phyloP scores from a whole-genome alignment of 2,329 filamentous ascomycete genomes.

The Cercospora brassicicola region DNA sequence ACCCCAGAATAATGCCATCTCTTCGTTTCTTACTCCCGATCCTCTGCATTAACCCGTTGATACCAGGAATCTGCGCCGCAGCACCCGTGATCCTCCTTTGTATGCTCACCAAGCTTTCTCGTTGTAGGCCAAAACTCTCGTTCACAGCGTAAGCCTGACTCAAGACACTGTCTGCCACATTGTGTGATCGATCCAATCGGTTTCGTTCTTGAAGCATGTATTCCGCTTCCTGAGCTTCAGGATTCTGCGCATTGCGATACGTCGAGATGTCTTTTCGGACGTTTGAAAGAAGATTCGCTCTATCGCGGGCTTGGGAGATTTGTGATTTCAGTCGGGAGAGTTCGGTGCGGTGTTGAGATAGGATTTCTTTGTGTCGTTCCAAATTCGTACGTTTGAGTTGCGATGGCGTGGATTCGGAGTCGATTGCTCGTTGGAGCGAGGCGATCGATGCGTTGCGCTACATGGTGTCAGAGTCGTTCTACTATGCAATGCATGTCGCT shows the following conservation, averaged over 20 bases:
- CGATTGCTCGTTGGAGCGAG: constrained; percentile 83
- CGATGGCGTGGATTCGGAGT: constrained; percentile 88
- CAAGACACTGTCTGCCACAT: constrained; percentile 83
- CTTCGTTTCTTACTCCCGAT: constrained; percentile 94
- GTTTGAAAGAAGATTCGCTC: constrained; percentile 84
- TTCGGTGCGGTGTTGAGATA: constrained; percentile 82
- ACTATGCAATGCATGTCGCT: not conserved
- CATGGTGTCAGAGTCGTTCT: constrained; percentile 1
- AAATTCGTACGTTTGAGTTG: constrained; percentile 98
- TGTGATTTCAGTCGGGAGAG: constrained; percentile 70
- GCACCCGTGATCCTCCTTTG: constrained; percentile 87
- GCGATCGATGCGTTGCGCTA: constrained; percentile 78
- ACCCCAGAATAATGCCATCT: constrained; percentile 89
- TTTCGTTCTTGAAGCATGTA: constrained; percentile 93
- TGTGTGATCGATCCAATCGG: constrained; percentile 84
- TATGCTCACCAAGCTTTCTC: constrained; percentile 83
- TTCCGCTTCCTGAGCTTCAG: constrained; percentile 81
- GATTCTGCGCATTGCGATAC: constrained; percentile 71
- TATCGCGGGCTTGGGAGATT: constrained; percentile 76
- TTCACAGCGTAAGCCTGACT: constrained; percentile 96
- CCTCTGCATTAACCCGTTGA: constrained; percentile 86
- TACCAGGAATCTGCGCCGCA: constrained; percentile 85
- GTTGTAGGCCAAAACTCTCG: constrained; percentile 82
- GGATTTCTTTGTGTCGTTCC: constrained; percentile 83
- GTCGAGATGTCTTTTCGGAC: constrained; percentile 90